These are phyloP conservation scores for Gracilaria domingensis DNA, from an alignment of 23 red algal genomes.

Conservation along the genomic window DNA sequence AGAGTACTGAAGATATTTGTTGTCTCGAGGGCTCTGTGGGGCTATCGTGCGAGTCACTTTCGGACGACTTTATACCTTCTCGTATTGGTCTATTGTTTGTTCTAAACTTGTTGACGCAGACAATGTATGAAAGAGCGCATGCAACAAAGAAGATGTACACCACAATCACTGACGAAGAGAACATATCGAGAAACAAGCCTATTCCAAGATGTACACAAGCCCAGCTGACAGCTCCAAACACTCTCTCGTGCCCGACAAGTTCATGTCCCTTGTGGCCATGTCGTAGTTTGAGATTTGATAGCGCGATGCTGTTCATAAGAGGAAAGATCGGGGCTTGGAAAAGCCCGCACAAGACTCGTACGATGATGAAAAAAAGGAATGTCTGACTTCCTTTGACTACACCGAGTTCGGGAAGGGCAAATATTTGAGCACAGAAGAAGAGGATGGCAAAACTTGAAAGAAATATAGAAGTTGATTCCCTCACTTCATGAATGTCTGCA, in stretches of 20 bases:
- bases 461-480: background rate
- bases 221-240: constrained; percentile 80
- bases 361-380: constrained; percentile 15
- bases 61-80: background rate
- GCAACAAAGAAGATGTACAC: constrained; percentile 42
- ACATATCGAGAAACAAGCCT: constrained; percentile 53
- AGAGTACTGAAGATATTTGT: background rate
- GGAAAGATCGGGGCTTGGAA: constrained; percentile 28
- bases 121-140: constrained; percentile 11
- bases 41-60: background rate
- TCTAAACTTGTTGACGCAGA: background rate
- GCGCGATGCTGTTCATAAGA: constrained; percentile 30
- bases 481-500: constrained; percentile 9
- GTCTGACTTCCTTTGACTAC: background rate
- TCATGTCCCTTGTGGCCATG: constrained; percentile 33
- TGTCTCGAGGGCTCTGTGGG: background rate
- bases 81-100: background rate
- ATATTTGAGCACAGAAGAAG: constrained; percentile 40
- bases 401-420: constrained; percentile 40
- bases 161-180: constrained; percentile 15
- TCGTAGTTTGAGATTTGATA: constrained; percentile 33
- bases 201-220: constrained; percentile 38
- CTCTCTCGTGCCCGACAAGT: constrained; percentile 52
- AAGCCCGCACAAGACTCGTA: constrained; percentile 20
- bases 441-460: background rate